phyloP scores from a whole-genome alignment of 2,329 filamentous ascomycete species.

The Teratosphaeria epicoccoides region DNA sequence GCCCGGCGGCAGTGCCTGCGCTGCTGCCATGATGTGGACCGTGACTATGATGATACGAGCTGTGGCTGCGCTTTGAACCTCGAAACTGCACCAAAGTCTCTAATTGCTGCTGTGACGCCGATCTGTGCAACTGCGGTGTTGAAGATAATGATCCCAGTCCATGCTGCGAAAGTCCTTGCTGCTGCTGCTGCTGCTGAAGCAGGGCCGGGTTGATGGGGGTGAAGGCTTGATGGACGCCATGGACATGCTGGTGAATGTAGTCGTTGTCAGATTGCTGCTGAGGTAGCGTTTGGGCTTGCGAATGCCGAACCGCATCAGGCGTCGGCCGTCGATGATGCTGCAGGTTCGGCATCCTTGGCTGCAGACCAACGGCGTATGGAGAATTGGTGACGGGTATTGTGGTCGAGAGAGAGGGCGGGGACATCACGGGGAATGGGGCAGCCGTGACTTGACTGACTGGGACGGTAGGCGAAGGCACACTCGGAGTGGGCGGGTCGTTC shows the following conservation, averaged over 20 bases:
- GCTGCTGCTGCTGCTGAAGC: slow-evolving; percentile 10
- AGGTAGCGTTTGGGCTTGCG: neutral
- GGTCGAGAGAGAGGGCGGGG: slow-evolving; percentile 12
- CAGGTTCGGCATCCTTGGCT: slow-evolving; percentile 16
- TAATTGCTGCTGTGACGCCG: slow-evolving; percentile 4
- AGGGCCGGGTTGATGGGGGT: slow-evolving; percentile 15
- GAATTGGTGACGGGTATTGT: slow-evolving; percentile 10
- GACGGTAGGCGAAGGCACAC: slow-evolving; percentile 13
- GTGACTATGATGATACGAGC: slow-evolving; percentile 4
- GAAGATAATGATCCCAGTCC: neutral
- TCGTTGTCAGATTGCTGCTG: slow-evolving; percentile 3
- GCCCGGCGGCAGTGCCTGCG: slow-evolving; percentile 1
- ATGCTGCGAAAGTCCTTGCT: slow-evolving; percentile 2
- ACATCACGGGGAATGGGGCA: slow-evolving; percentile 23
- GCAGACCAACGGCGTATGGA: slow-evolving; percentile 16
- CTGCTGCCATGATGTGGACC: slow-evolving; percentile 1
- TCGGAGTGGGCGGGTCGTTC: slow-evolving; percentile 1
- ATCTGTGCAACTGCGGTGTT: neutral
- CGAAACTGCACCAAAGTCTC: slow-evolving; percentile 19
- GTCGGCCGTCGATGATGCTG: slow-evolving; percentile 6
- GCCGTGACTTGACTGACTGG: slow-evolving; percentile 23
- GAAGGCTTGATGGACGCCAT: slow-evolving; percentile 9
- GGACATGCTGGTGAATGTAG: neutral
- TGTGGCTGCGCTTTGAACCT: slow-evolving; percentile 14
- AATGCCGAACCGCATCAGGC: slow-evolving; percentile 6